These are phyloP conservation scores for Microglena sp. DNA, from an alignment of 139 green algal genomes.

Conservation along the genomic window DNA sequence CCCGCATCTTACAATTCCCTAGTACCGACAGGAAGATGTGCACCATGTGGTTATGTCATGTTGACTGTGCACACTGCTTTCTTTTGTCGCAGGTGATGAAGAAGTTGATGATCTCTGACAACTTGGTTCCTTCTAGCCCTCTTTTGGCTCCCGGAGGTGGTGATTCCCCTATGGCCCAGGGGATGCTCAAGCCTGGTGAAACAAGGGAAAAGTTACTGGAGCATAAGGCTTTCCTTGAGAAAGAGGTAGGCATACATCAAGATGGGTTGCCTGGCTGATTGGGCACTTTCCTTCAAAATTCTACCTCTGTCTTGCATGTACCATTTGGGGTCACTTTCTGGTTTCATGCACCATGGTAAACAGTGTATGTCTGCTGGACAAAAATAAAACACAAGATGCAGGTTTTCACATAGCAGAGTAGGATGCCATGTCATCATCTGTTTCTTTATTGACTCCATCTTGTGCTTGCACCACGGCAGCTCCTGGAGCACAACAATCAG, in stretches of 20 bases:
- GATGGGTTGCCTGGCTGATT: too few relatives aligned
- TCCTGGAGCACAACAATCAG: conserved; percentile 37
- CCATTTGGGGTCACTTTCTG: background rate
- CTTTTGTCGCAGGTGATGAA: conserved; percentile 59
- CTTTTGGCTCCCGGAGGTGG: conserved; percentile 12
- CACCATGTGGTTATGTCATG: too few relatives aligned
- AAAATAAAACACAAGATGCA: conserved; percentile 12
- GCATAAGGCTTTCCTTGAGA: background rate
- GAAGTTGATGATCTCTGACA: conserved; percentile 38
- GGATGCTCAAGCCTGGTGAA: background rate
- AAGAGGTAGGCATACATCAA: too few relatives aligned
- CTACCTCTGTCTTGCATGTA: background rate
- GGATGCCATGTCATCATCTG: too few relatives aligned
- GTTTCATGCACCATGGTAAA: background rate
- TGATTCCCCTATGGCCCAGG: background rate
- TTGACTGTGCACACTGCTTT: too few relatives aligned
- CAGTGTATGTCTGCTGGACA: background rate
- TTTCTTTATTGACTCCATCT: background rate
- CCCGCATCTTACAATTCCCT: background rate
- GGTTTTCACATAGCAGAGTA: conserved; percentile 31
- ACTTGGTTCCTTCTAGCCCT: conserved; percentile 31
- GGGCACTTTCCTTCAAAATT: background rate
- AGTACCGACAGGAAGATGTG: too few relatives aligned
- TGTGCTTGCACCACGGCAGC: background rate
- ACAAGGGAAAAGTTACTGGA: background rate